These are phyloP conservation scores for Cercospora canescens DNA, from an alignment of 2,329 filamentous ascomycete species.

Conservation along the genomic window DNA sequence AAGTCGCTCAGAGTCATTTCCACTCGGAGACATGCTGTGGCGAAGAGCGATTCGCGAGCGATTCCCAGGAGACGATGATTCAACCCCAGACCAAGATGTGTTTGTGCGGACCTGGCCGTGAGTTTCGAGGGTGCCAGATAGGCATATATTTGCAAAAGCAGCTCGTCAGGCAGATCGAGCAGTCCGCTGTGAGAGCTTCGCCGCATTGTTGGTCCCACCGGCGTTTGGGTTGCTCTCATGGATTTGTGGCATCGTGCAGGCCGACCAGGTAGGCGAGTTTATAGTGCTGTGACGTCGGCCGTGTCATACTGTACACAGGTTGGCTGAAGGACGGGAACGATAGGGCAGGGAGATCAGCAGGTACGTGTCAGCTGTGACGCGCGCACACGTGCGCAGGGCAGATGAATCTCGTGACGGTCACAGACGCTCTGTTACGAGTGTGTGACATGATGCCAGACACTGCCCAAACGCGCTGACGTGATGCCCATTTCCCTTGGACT, in stretches of 20 bases:
- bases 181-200: background rate
- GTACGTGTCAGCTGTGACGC: background rate
- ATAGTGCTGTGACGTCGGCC: background rate
- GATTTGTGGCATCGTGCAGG: background rate
- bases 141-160: background rate
- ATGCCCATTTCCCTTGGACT: background rate
- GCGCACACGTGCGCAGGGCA: background rate
- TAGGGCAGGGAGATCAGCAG: background rate
- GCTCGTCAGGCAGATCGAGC: background rate
- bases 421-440: background rate
- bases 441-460: slow-evolving; percentile 1
- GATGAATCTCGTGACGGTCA: background rate
- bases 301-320: background rate
- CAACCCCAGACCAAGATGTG: background rate
- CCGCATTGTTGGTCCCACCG: background rate
- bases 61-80: background rate
- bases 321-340: background rate
- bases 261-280: background rate
- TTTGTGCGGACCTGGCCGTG: background rate
- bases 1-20: background rate
- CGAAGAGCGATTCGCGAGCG: background rate
- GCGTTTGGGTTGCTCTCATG: background rate
- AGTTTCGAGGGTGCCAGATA: background rate
- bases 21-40: background rate
- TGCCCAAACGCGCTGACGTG: background rate